Base-by-base conservation (phyloP, 768 basidiomycete genomes). In the Sporobolomyces roseus region DNA sequence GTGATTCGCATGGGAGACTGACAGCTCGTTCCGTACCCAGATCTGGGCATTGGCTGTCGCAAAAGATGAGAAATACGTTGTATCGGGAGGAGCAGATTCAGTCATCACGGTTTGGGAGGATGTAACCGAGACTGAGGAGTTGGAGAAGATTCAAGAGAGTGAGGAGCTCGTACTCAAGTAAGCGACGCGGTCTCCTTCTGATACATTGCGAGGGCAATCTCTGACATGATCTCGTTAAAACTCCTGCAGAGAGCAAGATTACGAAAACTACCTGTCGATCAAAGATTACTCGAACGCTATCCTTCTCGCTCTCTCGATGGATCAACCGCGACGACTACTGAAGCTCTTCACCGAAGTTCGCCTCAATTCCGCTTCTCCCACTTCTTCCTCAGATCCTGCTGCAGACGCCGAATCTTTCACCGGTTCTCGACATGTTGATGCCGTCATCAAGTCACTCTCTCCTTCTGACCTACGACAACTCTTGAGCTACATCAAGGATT, bases 81-180 rank as follows among this genome's bases (percentile, higher is more conserved):
- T 97, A 27, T 93, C 93, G 27, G 96, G 90, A 19, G 93, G 91
- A 10, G 96, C 96, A 13, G 96, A 99, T 78, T 97, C 94, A 17
- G 84, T 96, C 13, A 85, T 96, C 66, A 98, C 91, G 4, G 89
- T 99, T 77, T 98, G 96, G 96, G 83, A 90, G 79, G 94, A 98
- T 78, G 90, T 88, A 70, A 96, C 93, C 0, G 89, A 89, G 77
- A 87, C 89, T 72, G 83, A 89, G 69, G 87, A 89, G 73, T 80
- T 81, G 43, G 88, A 91, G 78, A 88, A 86, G 76, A 88, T 89
- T 74, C 79, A 82, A 8, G 85, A 87, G 75, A 84, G 90, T 29
- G 85, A 85, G 17, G 84, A 89, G 63, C 79, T 86, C 68, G 89
- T 91, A 51, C 82, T 90, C 73, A 90, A 88, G 94, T 93, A 76